Evolutionary conservation across 257 asterid genomes (phyloP).

Genomic region (Phtheirospermum japonicum): DNA sequence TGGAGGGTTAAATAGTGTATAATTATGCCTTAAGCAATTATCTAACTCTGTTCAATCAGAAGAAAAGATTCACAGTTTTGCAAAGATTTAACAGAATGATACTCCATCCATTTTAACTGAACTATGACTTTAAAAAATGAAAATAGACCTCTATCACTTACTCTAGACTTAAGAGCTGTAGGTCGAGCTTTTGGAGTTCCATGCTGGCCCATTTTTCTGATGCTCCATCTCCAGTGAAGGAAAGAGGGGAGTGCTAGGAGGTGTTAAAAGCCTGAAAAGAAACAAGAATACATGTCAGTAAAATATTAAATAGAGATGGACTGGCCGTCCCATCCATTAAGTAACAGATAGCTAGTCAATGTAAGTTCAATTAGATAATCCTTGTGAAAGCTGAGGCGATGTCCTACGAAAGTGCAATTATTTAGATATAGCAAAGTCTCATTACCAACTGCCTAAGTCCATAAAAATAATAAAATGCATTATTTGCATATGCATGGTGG

Average conservation of each 20-base stretch:
- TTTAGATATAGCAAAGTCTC: too few relatives aligned
- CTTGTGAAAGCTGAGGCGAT: slow-evolving; percentile 5
- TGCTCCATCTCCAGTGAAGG: slow-evolving; percentile 95
- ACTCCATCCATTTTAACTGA: slow-evolving; percentile 9
- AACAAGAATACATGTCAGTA: slow-evolving; percentile 19
- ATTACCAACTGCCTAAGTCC: too few relatives aligned
- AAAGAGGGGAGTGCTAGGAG: slow-evolving; percentile 99
- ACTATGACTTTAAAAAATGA: slow-evolving; percentile 8
- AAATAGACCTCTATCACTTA: slow-evolving; percentile 39
- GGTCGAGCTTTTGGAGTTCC: slow-evolving; percentile 88
- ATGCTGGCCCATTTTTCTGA: slow-evolving; percentile 61
- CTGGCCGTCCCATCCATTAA: slow-evolving; percentile 1
- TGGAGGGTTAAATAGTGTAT: not conserved
- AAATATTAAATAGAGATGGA: slow-evolving; percentile 14
- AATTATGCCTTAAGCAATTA: not conserved
- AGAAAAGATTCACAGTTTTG: slow-evolving; percentile 8
- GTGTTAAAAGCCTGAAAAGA: slow-evolving; percentile 88
- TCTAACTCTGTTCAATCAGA: not conserved
- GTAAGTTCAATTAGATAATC: slow-evolving; percentile 4
- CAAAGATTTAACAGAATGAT: slow-evolving; percentile 3
- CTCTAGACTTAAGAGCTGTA: slow-evolving; percentile 80
- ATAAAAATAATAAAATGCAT: not conserved
- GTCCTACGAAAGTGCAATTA: slow-evolving; percentile 17
- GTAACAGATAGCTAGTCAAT: slow-evolving; percentile 11
- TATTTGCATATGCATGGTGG: too few relatives aligned